Conservation (phyloP, 2,329 filamentous ascomycete genomes). For the Aspergillus transmontanensis region DNA sequence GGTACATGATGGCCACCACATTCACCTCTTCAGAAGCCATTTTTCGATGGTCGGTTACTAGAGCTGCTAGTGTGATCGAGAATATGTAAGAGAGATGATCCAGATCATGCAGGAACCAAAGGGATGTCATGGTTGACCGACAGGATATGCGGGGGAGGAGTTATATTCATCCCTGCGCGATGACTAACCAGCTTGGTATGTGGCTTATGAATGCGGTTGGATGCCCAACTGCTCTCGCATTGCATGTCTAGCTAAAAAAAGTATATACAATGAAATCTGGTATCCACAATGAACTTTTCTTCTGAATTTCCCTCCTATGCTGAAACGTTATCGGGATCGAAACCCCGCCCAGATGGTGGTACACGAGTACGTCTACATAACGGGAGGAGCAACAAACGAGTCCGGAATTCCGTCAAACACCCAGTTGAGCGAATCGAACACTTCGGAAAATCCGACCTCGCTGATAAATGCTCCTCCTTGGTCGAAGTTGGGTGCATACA, state of each 20-base stretch:
- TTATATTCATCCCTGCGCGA: neutral
- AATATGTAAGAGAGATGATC: neutral
- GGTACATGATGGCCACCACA: conserved; percentile 31
- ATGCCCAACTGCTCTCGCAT: neutral
- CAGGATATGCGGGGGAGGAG: neutral
- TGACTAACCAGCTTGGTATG: conserved; percentile 1
- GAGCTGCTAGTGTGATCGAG: neutral
- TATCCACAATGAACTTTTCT: conserved; percentile 5
- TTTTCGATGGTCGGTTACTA: neutral
- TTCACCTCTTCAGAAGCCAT: conserved; percentile 35
- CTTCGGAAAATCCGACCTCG: conserved; percentile 62
- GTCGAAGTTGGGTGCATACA: conserved; percentile 39
- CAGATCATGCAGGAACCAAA: neutral
- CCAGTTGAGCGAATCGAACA: conserved; percentile 91
- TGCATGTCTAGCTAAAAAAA: neutral
- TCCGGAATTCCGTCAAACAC: conserved; percentile 83
- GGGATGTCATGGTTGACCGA: neutral
- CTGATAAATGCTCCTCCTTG: conserved; percentile 40
- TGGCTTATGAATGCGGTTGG: neutral
- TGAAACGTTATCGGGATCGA: neutral
- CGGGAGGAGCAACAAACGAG: conserved; percentile 47
- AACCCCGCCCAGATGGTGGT: neutral
- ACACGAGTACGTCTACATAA: conserved; percentile 25
- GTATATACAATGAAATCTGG: conserved; percentile 1
- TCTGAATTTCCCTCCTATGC: neutral